Base-by-base conservation (phyloP, 495 filamentous ascomycete species). In the Penicillium maclennaniae region DNA sequence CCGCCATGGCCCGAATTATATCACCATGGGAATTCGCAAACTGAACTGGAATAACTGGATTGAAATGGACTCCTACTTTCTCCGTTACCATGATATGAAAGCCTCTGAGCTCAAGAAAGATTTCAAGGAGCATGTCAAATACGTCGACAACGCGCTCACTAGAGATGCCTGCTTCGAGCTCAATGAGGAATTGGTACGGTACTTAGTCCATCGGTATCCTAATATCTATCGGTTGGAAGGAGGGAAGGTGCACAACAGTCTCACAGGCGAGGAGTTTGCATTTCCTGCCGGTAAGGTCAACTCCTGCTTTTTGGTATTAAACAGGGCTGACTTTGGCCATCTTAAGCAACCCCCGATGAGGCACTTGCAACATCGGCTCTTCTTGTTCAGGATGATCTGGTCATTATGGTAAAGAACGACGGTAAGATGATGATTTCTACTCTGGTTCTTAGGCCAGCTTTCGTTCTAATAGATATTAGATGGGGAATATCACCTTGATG, bases 1-100 rank as follows among this genome's bases (percentile, higher is more conserved):
- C 67, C 81, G 82, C 50, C 77, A 88, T 66, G 87, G 87, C 0
- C 84, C 84, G 8, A 72, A 73, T 31, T 78, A 86, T 60, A 78
- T 88, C 52, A 90, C 84, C 7, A 91, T 91, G 87, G 87, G 87
- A 6, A 76, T 91, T 14, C 82, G 86, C 46, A 79, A 75, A n/a
- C 77, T 89, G 68, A 69, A 79, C 38, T 84, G 81, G 68, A 77
- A 82, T 57, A 82, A 86, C 12, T 90, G 87, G 87, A 89, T 90
- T 55, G 78, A 90, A 69, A 78, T 91, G 31, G 88, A 91, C 66
- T 87, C 83, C 56, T 79, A 89, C 36, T 91, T 77, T 64, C 73
- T 79, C 6, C 79, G 77, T 38, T 91, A 76, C 65, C 86, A 91
- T 70, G 74, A 77, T 19, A 72, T 78, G 53, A 91, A 90, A 65